Conservation (phyloP, 2,329 filamentous ascomycete species). For the Stagonosporopsis cucurbitacearum region DNA sequence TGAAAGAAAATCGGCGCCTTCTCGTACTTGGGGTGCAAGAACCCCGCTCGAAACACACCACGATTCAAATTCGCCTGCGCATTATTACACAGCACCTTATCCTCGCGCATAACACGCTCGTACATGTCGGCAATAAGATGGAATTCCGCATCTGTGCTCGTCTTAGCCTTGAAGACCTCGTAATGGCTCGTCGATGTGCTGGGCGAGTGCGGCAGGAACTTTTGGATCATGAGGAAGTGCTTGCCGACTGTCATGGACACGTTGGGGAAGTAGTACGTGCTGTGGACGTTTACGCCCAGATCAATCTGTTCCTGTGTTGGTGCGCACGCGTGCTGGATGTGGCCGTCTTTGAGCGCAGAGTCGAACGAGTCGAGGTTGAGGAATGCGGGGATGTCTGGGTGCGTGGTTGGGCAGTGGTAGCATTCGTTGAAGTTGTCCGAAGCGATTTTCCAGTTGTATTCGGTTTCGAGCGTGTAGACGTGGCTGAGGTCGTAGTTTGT, state of each 20-base stretch:
- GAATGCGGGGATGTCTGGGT: constrained; percentile 63
- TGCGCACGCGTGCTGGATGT: constrained; percentile 36
- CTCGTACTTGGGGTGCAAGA: constrained; percentile 66
- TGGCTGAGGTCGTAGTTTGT: constrained; percentile 33
- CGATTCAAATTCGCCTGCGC: constrained; percentile 66
- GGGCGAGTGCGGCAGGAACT: constrained; percentile 62
- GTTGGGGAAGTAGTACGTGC: constrained; percentile 40
- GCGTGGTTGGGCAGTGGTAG: constrained; percentile 66
- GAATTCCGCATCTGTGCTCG: constrained; percentile 64
- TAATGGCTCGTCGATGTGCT: constrained; percentile 62
- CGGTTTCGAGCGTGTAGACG: constrained; percentile 31
- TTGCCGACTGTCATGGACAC: constrained; percentile 28
- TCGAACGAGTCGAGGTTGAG: constrained; percentile 62
- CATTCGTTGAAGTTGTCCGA: constrained; percentile 70
- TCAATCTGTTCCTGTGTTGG: constrained; percentile 28
- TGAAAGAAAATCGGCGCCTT: constrained; percentile 64
- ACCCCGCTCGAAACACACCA: constrained; percentile 66
- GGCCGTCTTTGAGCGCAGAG: constrained; percentile 29
- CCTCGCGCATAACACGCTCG: constrained; percentile 67
- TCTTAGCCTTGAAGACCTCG: constrained; percentile 66
- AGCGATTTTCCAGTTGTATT: constrained; percentile 39
- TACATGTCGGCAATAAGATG: constrained; percentile 64
- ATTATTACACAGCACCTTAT: constrained; percentile 65
- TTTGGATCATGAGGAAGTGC: constrained; percentile 68
- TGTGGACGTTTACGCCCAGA: constrained; percentile 29